Evolutionary conservation across 306 rosid species (phyloP).

Genomic region (Trifolium subterraneum): DNA sequence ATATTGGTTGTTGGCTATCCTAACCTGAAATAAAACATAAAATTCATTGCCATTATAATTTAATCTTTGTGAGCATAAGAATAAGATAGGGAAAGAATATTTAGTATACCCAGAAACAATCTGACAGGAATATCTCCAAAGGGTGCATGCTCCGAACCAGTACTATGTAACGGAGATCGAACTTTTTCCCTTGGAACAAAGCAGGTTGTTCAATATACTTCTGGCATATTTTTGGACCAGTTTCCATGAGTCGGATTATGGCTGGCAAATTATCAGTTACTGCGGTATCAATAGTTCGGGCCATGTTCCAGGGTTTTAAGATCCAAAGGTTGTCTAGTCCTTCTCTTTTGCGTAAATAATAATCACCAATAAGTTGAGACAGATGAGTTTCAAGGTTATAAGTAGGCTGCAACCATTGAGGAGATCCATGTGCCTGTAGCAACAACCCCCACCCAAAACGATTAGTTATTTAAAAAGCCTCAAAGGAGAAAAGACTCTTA

Average conservation of each 20-base stretch:
- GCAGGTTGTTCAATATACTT: slow-evolving; percentile 94
- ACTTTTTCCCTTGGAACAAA: slow-evolving; percentile 84
- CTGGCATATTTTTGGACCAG: slow-evolving; percentile 97
- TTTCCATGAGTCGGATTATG: slow-evolving; percentile 89
- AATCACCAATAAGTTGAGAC: slow-evolving; percentile 88
- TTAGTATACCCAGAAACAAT: slow-evolving; percentile 89
- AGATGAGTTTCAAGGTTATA: slow-evolving; percentile 88
- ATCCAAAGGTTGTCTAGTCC: slow-evolving; percentile 84
- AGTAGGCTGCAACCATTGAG: slow-evolving; percentile 93
- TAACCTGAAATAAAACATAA: slow-evolving; percentile 64
- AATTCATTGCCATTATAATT: slow-evolving; percentile 29
- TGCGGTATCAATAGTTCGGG: slow-evolving; percentile 92
- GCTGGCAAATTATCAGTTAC: slow-evolving; percentile 81
- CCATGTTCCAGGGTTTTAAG: slow-evolving; percentile 99
- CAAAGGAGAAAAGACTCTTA: neutral
- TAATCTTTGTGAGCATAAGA: slow-evolving; percentile 28
- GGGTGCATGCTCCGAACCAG: slow-evolving; percentile 85
- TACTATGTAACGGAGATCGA: slow-evolving; percentile 86
- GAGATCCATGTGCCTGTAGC: slow-evolving; percentile 80
- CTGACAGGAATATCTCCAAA: slow-evolving; percentile 78
- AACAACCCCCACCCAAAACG: slow-evolving; percentile 15
- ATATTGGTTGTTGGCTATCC: slow-evolving; percentile 89
- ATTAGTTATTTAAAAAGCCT: slow-evolving; percentile 4
- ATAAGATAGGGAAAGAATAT: slow-evolving; percentile 21
- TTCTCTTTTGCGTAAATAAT: slow-evolving; percentile 68